Conservation (phyloP, 495 filamentous ascomycete species). For the Parmelia sp. region DNA sequence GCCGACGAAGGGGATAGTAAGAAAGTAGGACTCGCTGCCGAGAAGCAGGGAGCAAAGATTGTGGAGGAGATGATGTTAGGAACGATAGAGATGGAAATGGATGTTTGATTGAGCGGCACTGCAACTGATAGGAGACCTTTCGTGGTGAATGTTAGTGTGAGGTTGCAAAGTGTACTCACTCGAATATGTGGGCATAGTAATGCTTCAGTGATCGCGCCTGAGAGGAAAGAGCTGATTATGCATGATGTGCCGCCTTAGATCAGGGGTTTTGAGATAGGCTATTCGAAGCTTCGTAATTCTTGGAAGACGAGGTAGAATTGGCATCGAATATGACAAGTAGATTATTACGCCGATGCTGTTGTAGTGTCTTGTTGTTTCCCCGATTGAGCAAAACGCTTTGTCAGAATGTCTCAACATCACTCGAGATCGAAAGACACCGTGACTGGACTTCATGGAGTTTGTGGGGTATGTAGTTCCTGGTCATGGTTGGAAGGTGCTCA, state of each 20-base stretch:
- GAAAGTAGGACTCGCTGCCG: constrained; percentile 37
- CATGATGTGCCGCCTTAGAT: neutral
- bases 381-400: neutral
- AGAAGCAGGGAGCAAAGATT: constrained; percentile 52
- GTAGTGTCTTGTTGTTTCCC: neutral
- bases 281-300: neutral
- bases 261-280: neutral
- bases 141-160: neutral
- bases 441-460: neutral
- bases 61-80: constrained; percentile 60
- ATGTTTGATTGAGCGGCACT: neutral
- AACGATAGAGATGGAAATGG: constrained; percentile 25
- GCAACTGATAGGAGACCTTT: neutral
- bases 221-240: neutral
- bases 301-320: neutral
- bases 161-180: neutral
- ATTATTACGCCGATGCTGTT: neutral
- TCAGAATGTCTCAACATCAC: neutral
- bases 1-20: constrained; percentile 33
- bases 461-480: neutral
- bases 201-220: neutral
- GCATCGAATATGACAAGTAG: neutral
- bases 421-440: neutral
- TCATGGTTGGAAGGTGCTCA: neutral
- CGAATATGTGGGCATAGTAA: neutral